Evolutionary conservation across 2,329 filamentous ascomycete species (phyloP).

Genomic region (Cadophora malorum): DNA sequence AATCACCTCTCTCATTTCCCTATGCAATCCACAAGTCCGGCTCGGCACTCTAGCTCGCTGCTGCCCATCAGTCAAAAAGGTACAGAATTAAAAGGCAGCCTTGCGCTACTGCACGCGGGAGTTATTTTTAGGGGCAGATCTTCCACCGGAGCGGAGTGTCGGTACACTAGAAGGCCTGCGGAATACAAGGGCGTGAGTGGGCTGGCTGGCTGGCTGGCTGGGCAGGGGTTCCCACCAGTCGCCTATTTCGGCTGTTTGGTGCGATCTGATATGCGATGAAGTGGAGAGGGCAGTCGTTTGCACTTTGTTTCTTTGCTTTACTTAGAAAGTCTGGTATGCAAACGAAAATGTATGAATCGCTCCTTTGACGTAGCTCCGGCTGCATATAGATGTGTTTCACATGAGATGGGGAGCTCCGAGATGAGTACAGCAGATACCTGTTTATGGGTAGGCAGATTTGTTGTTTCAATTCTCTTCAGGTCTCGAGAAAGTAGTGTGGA

Average conservation of each 20-base stretch:
- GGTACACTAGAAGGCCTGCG: slow-evolving; percentile 14
- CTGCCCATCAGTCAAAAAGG: not conserved
- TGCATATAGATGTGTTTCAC: not conserved
- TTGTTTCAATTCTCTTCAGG: not conserved
- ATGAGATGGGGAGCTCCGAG: not conserved
- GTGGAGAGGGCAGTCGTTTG: not conserved
- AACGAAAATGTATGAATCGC: not conserved
- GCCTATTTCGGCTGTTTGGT: slow-evolving; percentile 14
- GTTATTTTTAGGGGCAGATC: slow-evolving; percentile 20
- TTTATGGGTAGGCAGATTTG: not conserved
- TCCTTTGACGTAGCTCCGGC: not conserved
- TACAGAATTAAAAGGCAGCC: slow-evolving; percentile 11
- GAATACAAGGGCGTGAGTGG: not conserved
- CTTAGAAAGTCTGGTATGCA: too few species aligned
- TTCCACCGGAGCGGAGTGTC: slow-evolving; percentile 1
- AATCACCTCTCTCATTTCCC: not conserved
- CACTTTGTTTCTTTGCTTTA: not conserved
- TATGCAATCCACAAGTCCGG: not conserved
- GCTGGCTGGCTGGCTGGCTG: too few species aligned
- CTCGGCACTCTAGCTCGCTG: not conserved
- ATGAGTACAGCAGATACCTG: not conserved
- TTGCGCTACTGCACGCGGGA: slow-evolving; percentile 20
- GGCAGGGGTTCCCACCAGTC: not conserved
- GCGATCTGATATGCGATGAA: not conserved
- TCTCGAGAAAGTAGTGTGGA: not conserved